These are phyloP conservation scores for Myxozyma geophila DNA, from an alignment of 805 yeast genomes.

Conservation along the genomic window DNA sequence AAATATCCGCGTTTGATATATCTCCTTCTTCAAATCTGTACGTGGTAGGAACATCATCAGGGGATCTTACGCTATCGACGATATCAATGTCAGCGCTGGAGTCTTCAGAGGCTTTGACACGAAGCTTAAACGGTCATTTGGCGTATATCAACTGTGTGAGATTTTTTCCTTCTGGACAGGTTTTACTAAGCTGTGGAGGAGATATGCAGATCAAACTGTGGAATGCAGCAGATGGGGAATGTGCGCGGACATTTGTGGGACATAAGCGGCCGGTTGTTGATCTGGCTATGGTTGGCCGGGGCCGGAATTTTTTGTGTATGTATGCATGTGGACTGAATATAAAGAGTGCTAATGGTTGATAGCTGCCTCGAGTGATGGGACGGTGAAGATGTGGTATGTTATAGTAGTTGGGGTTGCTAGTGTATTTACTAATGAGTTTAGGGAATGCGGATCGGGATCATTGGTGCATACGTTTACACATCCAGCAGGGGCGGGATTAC, in stretches of 20 bases:
- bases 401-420: not conserved
- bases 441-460: conserved; percentile 56
- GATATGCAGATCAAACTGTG: conserved; percentile 68
- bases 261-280: conserved; percentile 58
- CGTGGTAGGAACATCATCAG: conserved; percentile 47
- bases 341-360: not conserved
- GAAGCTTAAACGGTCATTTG: conserved; percentile 55
- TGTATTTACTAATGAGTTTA: not conserved
- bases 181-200: conserved; percentile 59
- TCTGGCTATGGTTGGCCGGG: conserved; percentile 60
- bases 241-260: conserved; percentile 56
- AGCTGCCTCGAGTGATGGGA: conserved; percentile 50
- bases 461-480: conserved; percentile 49
- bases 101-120: conserved; percentile 19
- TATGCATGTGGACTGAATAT: conserved; percentile 43
- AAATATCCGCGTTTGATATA: conserved; percentile 43
- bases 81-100: conserved; percentile 14
- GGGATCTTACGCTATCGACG: conserved; percentile 43
- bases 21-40: conserved; percentile 42
- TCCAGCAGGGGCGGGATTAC: conserved; percentile 5
- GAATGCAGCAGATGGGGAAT: conserved; percentile 55
- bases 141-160: conserved; percentile 50
- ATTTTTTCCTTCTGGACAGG: conserved; percentile 70
- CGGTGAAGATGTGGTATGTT: conserved; percentile 67
- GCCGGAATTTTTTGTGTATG: conserved; percentile 66